Conservation (phyloP, 169 alveolate species). For the Cryptosporidium andersoni region DNA sequence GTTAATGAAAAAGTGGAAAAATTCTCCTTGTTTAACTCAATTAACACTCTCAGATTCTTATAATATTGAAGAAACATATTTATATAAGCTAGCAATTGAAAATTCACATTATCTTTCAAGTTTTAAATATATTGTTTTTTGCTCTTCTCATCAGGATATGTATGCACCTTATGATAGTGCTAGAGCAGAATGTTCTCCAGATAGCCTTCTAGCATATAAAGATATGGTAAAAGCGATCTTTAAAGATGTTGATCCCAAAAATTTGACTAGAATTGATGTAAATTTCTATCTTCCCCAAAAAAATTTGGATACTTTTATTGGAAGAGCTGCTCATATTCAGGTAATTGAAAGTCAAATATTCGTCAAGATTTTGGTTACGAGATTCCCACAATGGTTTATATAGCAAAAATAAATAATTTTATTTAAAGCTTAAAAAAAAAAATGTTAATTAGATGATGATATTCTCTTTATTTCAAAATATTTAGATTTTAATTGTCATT, state of each 20-base stretch:
- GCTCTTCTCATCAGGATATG: conserved; percentile 87
- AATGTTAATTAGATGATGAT: neutral
- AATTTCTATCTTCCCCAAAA: conserved; percentile 86
- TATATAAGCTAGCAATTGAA: conserved; percentile 81
- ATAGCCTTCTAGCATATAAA: conserved; percentile 76
- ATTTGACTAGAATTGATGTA: conserved; percentile 86
- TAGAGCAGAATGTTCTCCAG: conserved; percentile 83
- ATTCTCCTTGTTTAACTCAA: conserved; percentile 83
- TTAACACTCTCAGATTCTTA: conserved; percentile 83
- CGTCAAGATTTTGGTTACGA: conserved; percentile 86
- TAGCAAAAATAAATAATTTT: conserved; percentile 25
- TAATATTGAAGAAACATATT: conserved; percentile 82
- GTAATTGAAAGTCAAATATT: conserved; percentile 89
- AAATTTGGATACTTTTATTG: conserved; percentile 89
- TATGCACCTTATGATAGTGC: conserved; percentile 92
- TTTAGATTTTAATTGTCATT: too few relatives aligned
- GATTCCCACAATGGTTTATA: conserved; percentile 85
- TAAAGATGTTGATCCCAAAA: conserved; percentile 75
- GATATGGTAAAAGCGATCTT: conserved; percentile 84
- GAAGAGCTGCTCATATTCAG: conserved; percentile 94
- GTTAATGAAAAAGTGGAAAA: conserved; percentile 89
- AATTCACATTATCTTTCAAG: conserved; percentile 74
- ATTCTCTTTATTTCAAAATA: too few relatives aligned
- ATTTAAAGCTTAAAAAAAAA: neutral
- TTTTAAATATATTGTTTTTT: conserved; percentile 83